Conservation (phyloP, 768 basidiomycete species). For the Leucocoprinus birnbaumii region DNA sequence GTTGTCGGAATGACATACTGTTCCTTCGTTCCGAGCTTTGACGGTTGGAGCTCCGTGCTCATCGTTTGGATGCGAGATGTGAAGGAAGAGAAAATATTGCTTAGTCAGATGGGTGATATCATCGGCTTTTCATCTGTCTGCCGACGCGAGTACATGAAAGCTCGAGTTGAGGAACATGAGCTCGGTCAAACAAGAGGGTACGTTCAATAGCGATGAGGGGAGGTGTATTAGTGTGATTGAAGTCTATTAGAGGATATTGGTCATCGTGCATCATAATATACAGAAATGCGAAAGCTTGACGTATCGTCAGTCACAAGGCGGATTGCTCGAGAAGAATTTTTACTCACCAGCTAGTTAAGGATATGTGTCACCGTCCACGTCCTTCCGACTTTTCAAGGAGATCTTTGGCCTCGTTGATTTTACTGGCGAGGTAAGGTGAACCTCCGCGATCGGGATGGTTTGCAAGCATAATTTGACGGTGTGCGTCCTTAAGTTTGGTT, state of each 20-base stretch:
- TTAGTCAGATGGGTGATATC: conserved; percentile 28
- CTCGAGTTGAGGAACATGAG: too few species aligned
- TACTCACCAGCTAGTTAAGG: background rate
- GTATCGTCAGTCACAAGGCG: background rate
- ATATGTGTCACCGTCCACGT: conserved; percentile 29
- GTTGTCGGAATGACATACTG: conserved; percentile 47
- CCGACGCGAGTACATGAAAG: too few species aligned
- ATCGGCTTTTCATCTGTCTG: background rate
- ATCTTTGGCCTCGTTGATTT: conserved; percentile 99
- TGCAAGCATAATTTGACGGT: conserved; percentile 94
- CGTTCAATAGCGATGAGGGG: background rate
- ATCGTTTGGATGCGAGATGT: conserved; percentile 18
- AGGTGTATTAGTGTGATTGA: conserved; percentile 6
- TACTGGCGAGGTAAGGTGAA: conserved; percentile 96
- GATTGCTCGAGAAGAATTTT: background rate
- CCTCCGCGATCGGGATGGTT: conserved; percentile 99
- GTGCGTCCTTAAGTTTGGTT: conserved; percentile 88
- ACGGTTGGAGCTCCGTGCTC: conserved; percentile 50
- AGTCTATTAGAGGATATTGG: conserved; percentile 8
- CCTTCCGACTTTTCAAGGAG: conserved; percentile 79
- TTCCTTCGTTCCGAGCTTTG: conserved; percentile 75
- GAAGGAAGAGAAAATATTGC: conserved; percentile 15
- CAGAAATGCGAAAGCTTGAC: background rate
- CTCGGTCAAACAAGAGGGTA: background rate
- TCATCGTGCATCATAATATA: conserved; percentile 6